Base-by-base conservation (phyloP, 345 rosid genomes). In the Populus tremula region DNA sequence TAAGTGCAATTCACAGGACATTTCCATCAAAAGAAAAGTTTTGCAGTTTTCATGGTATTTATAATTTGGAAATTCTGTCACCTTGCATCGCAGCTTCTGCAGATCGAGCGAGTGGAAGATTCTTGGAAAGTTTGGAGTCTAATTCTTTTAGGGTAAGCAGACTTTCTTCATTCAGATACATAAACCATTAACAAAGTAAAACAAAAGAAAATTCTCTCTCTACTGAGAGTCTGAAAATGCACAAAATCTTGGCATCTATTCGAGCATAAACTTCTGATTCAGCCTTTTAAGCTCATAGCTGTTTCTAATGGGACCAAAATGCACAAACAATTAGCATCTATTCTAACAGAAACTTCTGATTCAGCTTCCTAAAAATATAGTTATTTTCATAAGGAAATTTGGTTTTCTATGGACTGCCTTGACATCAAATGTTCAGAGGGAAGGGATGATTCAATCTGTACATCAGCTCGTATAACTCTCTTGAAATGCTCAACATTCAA, bases 11-110 rank as follows among this genome's bases (percentile, higher is more conserved):
- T 64, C 54, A 25, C 25, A 77, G 23, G 54, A 1, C 53, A 41
- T 13, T 33, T 27, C 20, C 14, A 23, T 39, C 10, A 33, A 16
- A 72, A 64, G 76, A 17, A 31, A 33, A 33, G 53, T 18, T 25
- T 5, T 9, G 63, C 36, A 47, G 31, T n/a, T 35, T 38, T 23
- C 38, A 2, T 14, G 67, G 39, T 20, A 23, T 4, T 69, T 25
- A 61, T 61, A 39, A 9, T 59, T 47, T 16, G 4, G 21, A 29
- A 13, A 67, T 78, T 3, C 9, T 5, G 20, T 64, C 27, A 90
- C 92, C 92, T 90, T 90, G 83, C 97, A 92, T 63, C 91, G 82
- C 31, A 92, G 97, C 82, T 90, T 92, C 91, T 90, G 94, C 67
- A 92, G 80, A 85, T 90, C 97, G 31, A 81, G 70, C 97, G 31